These are phyloP conservation scores for Fusarium pseudocircinatum DNA, from an alignment of 2,329 filamentous ascomycete genomes.

Conservation along the genomic window DNA sequence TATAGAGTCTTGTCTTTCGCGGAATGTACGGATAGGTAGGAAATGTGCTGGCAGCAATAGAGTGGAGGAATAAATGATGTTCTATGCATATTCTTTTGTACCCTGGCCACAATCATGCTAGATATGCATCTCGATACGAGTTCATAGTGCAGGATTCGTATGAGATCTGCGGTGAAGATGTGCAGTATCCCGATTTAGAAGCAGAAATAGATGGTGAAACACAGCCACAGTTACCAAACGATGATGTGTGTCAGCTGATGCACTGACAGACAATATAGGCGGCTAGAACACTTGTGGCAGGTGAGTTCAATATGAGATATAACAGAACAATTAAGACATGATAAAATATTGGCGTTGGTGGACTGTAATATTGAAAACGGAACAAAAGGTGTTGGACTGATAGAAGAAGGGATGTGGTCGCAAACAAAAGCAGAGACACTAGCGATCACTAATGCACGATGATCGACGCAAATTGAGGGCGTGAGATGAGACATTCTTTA, in stretches of 20 bases:
- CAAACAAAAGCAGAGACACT: constrained; percentile 8
- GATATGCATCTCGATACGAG: constrained; percentile 3
- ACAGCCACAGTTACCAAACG: constrained; percentile 29
- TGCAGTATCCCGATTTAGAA: constrained; percentile 38
- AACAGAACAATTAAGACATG: not conserved
- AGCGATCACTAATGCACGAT: constrained; percentile 18
- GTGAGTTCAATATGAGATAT: not conserved
- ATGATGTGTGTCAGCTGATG: constrained; percentile 24
- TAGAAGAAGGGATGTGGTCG: constrained; percentile 3
- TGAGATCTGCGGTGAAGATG: constrained; percentile 9
- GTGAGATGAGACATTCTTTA: constrained; percentile 27
- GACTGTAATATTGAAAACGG: not conserved
- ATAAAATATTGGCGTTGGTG: not conserved
- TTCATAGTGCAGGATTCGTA: constrained; percentile 8
- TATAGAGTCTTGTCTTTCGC: not conserved
- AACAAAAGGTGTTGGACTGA: not conserved
- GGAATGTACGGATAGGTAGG: not conserved
- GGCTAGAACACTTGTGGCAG: not conserved
- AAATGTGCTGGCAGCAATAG: constrained; percentile 1
- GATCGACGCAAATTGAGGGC: constrained; percentile 25
- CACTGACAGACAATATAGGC: not conserved
- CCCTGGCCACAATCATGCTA: not conserved
- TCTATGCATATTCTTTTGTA: not conserved
- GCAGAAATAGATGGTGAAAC: constrained; percentile 18
- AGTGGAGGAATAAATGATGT: constrained; percentile 2